phyloP scores from a whole-genome alignment of 805 yeast species.

The Saturnispora hagleri region DNA sequence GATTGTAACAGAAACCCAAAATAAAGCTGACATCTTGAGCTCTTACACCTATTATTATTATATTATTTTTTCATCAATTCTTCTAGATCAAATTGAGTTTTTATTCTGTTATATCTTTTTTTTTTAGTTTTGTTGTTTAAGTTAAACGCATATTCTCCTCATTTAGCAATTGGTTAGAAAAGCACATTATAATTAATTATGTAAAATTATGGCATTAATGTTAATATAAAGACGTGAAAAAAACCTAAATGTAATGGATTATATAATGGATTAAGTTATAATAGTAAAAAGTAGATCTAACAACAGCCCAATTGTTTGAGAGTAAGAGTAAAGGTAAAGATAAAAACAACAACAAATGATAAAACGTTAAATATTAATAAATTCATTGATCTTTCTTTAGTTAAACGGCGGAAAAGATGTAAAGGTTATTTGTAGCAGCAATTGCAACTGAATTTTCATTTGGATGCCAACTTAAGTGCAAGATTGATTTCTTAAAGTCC shows the following conservation, averaged over 20 bases:
- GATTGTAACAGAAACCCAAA: conserved; percentile 79
- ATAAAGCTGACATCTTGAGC: conserved; percentile 3
- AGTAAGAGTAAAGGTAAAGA: neutral
- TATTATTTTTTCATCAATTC: neutral
- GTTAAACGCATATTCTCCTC: conserved; percentile 1
- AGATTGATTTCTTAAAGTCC: conserved; percentile 88
- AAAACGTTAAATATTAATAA: neutral
- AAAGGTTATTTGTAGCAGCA: conserved; percentile 94
- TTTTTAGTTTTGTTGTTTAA: neutral
- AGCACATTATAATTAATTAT: neutral
- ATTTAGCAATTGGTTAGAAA: neutral
- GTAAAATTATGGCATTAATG: neutral
- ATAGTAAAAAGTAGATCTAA: neutral
- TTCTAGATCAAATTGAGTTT: conserved; percentile 1
- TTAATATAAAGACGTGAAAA: neutral
- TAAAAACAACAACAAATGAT: neutral
- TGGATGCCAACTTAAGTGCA: conserved; percentile 98
- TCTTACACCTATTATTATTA: neutral
- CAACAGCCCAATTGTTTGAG: neutral
- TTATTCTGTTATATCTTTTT: neutral
- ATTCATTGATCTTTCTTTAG: neutral
- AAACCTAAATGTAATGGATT: neutral
- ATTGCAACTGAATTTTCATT: conserved; percentile 92
- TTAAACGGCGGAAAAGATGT: conserved; percentile 69
- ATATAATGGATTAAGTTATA: neutral